Conservation (phyloP, 2,329 filamentous ascomycete genomes). For the Neofusicoccum parvum region DNA sequence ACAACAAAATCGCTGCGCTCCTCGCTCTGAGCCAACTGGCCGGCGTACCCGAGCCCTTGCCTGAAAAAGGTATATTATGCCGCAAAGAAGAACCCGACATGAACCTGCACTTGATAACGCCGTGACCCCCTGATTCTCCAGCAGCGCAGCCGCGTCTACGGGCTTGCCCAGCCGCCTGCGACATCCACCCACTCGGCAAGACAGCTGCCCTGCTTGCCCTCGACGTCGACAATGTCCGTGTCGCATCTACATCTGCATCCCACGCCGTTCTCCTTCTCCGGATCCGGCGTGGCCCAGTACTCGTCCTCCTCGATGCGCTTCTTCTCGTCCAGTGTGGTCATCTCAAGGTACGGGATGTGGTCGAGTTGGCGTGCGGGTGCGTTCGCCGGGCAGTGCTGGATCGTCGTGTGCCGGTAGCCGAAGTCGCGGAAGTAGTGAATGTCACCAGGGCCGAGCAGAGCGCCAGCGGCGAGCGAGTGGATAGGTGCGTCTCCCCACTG, state of each 20-base stretch:
- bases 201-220: slow-evolving; percentile 96
- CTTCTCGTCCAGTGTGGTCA: slow-evolving; percentile 77
- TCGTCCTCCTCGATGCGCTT: slow-evolving; percentile 88
- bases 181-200: slow-evolving; percentile 96
- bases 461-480: slow-evolving; percentile 92
- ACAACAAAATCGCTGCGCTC: slow-evolving; percentile 16
- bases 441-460: slow-evolving; percentile 76
- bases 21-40: slow-evolving; percentile 17
- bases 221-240: slow-evolving; percentile 95
- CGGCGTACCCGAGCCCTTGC: slow-evolving; percentile 14
- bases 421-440: slow-evolving; percentile 99
- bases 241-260: slow-evolving; percentile 96
- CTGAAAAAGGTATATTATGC: slow-evolving; percentile 22
- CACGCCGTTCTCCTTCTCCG: slow-evolving; percentile 91
- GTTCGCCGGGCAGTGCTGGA: slow-evolving; percentile 97
- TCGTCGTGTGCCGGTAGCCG: slow-evolving; percentile 96
- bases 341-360: slow-evolving; percentile 78
- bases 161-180: slow-evolving; percentile 84
- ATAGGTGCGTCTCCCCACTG: slow-evolving; percentile 99
- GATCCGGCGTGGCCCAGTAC: slow-evolving; percentile 90
- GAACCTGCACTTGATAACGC: slow-evolving; percentile 21
- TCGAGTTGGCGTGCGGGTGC: slow-evolving; percentile 85
- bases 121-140: slow-evolving; percentile 7
- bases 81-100: slow-evolving; percentile 20
- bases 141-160: slow-evolving; percentile 38